Evolutionary conservation across 1,284 basidiomycete genomes (phyloP), one percentile per base, ranked within the genome.

Genomic region (Austroboletus rostrupii): DNA sequence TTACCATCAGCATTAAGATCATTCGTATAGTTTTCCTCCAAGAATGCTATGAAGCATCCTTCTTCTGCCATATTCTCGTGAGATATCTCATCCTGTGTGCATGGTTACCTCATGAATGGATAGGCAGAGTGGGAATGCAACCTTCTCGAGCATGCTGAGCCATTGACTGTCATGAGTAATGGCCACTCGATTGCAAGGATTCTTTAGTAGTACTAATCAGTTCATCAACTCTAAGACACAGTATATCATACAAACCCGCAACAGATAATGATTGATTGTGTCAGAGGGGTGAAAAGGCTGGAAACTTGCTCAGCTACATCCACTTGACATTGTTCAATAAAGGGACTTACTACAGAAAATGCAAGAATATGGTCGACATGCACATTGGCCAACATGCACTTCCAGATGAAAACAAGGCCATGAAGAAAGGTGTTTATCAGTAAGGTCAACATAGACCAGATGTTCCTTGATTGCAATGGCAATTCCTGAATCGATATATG

Each of bases 231-330:
- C 6, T 33, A 14, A 1, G 5, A 8, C 32, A 33, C 32, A 33
- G 17, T 5, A 7, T 4, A 26, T 26, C 23, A 26, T 28, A 16
- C 35, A 16, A 38, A 43, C 49, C 13, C 7, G 9, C 6, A 51
- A 28, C 14, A 51, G 3, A 32, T 51, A 51, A 6, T 1, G 40
- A n/a, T 51, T 51, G 3, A 51, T 51, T 2, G 51, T 19, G 5
- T 51, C 40, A 4, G 48, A 51, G 13, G 48, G 49, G n/a, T 51
- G 35, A n/a, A 19, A 37, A 6, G 7, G 16, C 5, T n/a, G 17
- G 19, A 19, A 37, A 13, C 3, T 33, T 33, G 12, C 32, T 33
- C 32, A 12, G 11, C 6, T 14, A 4, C 37, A n/a, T 39, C 10
- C 20, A 16, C 23, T 20, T 14, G 11, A 19, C 11, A 21, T 16